Percentiles rank a stretch among this genome's conserved stretches.
Evolutionary conservation across 257 asterid species (phyloP).

Genomic region (Solanum paucissectum): DNA sequence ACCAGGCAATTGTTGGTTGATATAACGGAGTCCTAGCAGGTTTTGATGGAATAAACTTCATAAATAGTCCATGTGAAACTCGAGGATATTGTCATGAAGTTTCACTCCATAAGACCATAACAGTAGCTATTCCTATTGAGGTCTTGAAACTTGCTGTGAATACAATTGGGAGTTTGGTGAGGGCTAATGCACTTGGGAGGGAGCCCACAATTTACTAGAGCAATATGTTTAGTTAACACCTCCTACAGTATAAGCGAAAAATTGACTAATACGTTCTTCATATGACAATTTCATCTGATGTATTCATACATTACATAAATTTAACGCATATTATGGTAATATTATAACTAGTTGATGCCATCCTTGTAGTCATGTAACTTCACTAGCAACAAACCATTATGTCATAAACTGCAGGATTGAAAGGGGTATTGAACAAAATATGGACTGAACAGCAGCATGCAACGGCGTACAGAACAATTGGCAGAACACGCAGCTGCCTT

Average conservation of each 20-base stretch:
- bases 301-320: neutral
- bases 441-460: neutral
- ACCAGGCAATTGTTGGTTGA: neutral
- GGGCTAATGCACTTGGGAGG: constrained; percentile 63
- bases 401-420: neutral
- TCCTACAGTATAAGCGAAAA: neutral
- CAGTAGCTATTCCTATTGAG: constrained; percentile 37
- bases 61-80: neutral
- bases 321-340: neutral
- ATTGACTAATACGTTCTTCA: neutral
- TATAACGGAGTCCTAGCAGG: too few species aligned
- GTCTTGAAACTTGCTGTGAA: constrained; percentile 82
- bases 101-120: neutral
- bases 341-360: neutral
- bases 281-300: neutral
- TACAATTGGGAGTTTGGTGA: constrained; percentile 70
- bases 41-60: neutral
- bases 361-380: neutral
- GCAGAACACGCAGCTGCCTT: neutral
- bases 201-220: neutral
- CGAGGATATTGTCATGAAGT: neutral
- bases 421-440: neutral
- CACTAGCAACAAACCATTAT: neutral
- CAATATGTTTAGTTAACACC: neutral
- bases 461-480: neutral